Conservation (phyloP, 2,329 filamentous ascomycete genomes). For the Phoma sp. region DNA sequence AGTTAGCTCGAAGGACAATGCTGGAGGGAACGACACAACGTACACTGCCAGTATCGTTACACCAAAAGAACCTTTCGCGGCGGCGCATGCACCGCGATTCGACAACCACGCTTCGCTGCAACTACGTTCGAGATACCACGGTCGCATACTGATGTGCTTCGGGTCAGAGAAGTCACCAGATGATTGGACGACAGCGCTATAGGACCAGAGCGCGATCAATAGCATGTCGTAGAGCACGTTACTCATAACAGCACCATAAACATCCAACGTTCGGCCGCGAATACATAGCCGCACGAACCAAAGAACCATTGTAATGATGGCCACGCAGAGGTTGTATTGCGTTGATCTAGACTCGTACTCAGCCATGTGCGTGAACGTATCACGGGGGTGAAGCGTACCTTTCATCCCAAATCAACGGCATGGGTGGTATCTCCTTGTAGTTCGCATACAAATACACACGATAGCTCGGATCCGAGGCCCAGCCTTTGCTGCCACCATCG, state of each 20-base stretch:
- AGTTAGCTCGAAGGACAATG: neutral
- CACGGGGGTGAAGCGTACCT: constrained; percentile 4
- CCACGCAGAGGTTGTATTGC: constrained; percentile 17
- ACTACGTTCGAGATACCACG: constrained; percentile 28
- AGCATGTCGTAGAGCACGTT: constrained; percentile 28
- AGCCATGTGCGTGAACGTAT: neutral
- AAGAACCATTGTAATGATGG: constrained; percentile 17
- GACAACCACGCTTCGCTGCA: constrained; percentile 12
- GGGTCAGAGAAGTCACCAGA: constrained; percentile 25
- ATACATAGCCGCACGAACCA: constrained; percentile 24
- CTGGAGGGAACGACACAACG: neutral
- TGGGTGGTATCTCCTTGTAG: constrained; percentile 22
- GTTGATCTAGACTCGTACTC: constrained; percentile 8
- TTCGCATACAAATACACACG: constrained; percentile 30
- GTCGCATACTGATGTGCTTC: constrained; percentile 19
- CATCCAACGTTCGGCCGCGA: constrained; percentile 15
- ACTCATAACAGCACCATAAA: constrained; percentile 10
- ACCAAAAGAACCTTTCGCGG: constrained; percentile 15
- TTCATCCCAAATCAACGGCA: constrained; percentile 31
- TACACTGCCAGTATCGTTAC: constrained; percentile 21
- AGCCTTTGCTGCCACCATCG: constrained; percentile 22
- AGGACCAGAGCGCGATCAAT: constrained; percentile 25
- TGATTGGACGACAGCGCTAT: constrained; percentile 18
- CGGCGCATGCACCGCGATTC: constrained; percentile 11
- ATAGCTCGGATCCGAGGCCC: constrained; percentile 28